Evolutionary conservation across 2,329 filamentous ascomycete species (phyloP), one percentile per base, ranked within the genome.

Genomic region (Thelonectria olida): DNA sequence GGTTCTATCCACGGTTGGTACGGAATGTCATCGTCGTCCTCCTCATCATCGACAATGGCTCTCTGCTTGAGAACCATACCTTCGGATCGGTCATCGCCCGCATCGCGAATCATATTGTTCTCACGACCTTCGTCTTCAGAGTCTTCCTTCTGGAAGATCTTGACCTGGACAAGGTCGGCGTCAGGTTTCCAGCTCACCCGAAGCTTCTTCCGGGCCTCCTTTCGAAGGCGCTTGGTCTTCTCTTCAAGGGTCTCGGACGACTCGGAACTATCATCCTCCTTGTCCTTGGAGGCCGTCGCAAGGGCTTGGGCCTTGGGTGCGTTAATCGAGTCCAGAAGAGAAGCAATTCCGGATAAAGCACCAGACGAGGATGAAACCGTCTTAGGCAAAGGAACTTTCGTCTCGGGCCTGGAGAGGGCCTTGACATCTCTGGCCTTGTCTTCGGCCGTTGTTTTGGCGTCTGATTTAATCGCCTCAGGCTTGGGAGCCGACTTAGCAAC

Each of bases 141-240:
- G 2, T 87, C 88, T 63, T 92, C 89, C 69, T 92, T 91, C 55
- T 88, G 87, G 77, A 94, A 93, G 50, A 89, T 80, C 64, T 86
- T 85, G 55, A 92, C 80, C 67, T 91, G 81, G 2, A 88, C 88
- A 27, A 95, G 82, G 27, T 88, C 85, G 17, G 84, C 79, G 50
- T 90, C 90, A 0, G 87, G 83, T 72, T 89, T 91, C 83, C 91
- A 95, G 7, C 79, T 84, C 6, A 95, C 92, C 12, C 88, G 85
- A 20, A 93, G 79, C 64, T 90, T 87, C 34, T 90, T 85, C 49
- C 91, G 85, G 60, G 87, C 84, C 73, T 93, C 90, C 70, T 92
- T 93, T 34, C 90, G 87, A 5, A 92, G 79, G 10, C 92, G 86
- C 69, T 88, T 90, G 2, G 82, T 80, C 68, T 83, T 88, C 72